Base-by-base conservation (phyloP, 768 basidiomycete genomes). In the Pleurotus tuoliensis region DNA sequence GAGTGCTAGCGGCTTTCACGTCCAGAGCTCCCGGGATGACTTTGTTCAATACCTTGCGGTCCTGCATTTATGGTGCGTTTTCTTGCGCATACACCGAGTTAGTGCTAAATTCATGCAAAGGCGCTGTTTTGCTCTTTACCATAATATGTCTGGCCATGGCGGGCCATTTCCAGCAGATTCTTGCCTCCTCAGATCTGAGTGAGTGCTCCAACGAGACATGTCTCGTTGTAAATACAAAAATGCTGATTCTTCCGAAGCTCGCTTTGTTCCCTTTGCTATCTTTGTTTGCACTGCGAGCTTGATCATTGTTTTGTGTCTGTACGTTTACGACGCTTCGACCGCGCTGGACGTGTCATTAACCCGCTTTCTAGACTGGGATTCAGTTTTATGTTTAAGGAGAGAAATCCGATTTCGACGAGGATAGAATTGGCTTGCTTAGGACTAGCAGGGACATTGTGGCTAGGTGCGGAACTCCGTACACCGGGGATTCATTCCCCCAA, bases 191-290 rank as follows among this genome's bases (percentile, higher is more conserved):
- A 56, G 88, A 92, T 73, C 86, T 93, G 68, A 92, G 90, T 92
- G 68, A 67, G 87, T 66, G 24, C 39, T 12, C 57, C 2, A 18
- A 11, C n/a, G n/a, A n/a, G n/a, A n/a, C n/a, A n/a, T 40, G 5
- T 51, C 50, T 12, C 34, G 48, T 20, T 24, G 43, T 56, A 30
- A 62, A 49, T 52, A 49, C 38, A 55, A 45, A 56, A 54, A 57
- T 46, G 54, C 47, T 48, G 20, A 34, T 54, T 6, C 63, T 9
- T 34, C 30, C 8, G 11, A 30, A 93, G 91, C 91, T 73, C 90
- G 86, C 73, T 93, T 92, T 67, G 85, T 93, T 39, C 91, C 91
- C 15, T 89, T 91, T 66, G 86, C 91, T 53, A 81, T 93, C 66
- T 92, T 92, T 62, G 88, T 91, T 44, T 88, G 85, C 64, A 78